Percentiles rank a stretch among this genome's conserved stretches.
Conservation (phyloP, 306 rosid genomes). For the Rosa chinensis region DNA sequence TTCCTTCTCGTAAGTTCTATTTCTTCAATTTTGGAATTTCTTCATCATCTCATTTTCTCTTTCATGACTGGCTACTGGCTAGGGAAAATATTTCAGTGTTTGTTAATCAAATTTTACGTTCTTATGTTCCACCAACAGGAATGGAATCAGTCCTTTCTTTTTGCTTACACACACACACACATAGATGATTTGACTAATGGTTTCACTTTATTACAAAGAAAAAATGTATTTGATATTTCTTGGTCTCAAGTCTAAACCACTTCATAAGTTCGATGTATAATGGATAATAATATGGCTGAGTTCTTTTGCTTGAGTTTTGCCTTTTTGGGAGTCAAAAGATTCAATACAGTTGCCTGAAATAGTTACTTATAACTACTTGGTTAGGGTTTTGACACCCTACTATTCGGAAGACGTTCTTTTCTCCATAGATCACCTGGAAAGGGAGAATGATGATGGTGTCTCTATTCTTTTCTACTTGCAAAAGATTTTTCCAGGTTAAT, state of each 20-base stretch:
- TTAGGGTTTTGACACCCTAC: constrained; percentile 88
- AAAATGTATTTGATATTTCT: neutral
- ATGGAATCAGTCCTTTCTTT: neutral
- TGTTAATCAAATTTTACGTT: neutral
- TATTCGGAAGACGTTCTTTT: constrained; percentile 70
- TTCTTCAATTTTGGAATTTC: constrained; percentile 3
- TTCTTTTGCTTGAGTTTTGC: neutral
- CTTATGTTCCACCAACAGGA: neutral
- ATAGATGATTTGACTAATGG: neutral
- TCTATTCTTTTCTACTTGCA: constrained; percentile 93
- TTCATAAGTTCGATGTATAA: neutral
- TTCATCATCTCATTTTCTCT: constrained; percentile 8
- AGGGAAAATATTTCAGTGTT: constrained; percentile 14
- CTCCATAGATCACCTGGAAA: constrained; percentile 57
- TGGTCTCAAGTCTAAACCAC: neutral
- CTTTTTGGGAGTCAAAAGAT: neutral
- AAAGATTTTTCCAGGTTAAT: constrained; percentile 90
- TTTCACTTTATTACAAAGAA: neutral
- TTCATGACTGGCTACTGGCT: neutral
- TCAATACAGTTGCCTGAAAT: neutral
- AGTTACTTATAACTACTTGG: constrained; percentile 30
- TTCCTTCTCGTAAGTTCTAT: constrained; percentile 84
- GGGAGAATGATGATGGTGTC: constrained; percentile 85
- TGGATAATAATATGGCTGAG: neutral
- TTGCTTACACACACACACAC: neutral